phyloP scores from a whole-genome alignment of 257 asterid species.

The Salvia hispanica region DNA sequence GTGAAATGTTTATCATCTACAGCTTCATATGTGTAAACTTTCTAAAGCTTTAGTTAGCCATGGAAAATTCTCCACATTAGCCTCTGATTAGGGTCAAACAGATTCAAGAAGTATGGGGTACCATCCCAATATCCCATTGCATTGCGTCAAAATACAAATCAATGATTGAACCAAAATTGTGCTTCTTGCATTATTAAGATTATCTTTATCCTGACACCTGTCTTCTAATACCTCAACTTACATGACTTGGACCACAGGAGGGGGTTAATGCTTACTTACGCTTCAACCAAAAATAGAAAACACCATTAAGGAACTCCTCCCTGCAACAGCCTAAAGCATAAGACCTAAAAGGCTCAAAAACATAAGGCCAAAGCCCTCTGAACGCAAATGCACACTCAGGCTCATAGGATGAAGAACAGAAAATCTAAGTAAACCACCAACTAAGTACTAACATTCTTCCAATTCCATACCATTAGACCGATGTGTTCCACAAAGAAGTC shows the following conservation, averaged over 20 bases:
- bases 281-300: not conserved
- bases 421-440: slow-evolving; percentile 5
- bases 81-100: not conserved
- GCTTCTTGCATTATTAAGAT: slow-evolving; percentile 14
- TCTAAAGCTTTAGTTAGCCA: not conserved
- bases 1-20: not conserved
- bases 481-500: slow-evolving; percentile 3
- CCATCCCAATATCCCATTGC: not conserved
- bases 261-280: not conserved
- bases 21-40: not conserved
- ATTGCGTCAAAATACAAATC: slow-evolving; percentile 1
- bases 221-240: too few species aligned
- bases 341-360: not conserved
- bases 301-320: not conserved
- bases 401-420: slow-evolving; percentile 17
- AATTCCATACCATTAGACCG: not conserved
- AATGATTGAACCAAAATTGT: not conserved
- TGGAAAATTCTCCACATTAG: not conserved
- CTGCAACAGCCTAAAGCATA: slow-evolving; percentile 1
- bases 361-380: not conserved
- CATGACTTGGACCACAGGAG: not conserved
- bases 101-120: slow-evolving; percentile 8
- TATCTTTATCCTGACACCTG: not conserved
- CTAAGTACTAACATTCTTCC: not conserved
- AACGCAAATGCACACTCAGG: not conserved